A percentile compares a stretch with the other conserved stretches of the same genome.
Evolutionary conservation across 2,329 filamentous ascomycete genomes (phyloP).

Genomic region (Scorias spongiosa): DNA sequence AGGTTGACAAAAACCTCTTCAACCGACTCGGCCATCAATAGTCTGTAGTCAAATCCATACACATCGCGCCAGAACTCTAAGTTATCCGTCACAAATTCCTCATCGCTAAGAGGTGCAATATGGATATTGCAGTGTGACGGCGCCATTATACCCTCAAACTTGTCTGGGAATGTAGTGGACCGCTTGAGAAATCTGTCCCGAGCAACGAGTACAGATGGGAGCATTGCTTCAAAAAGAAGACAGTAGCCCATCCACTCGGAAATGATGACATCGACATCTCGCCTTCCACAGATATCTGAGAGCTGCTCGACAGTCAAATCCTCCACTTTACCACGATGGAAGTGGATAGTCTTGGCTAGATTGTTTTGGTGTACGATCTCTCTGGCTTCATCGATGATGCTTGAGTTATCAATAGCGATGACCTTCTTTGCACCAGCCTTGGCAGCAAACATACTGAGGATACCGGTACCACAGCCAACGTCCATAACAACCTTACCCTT

Average conservation of each 20-base stretch:
- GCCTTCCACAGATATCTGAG: slow-evolving; percentile 45
- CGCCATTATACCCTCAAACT: slow-evolving; percentile 62
- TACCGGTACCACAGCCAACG: slow-evolving; percentile 70
- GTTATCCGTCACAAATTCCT: slow-evolving; percentile 62
- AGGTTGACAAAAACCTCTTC: background rate
- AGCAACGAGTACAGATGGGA: slow-evolving; percentile 79
- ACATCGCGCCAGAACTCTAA: slow-evolving; percentile 80
- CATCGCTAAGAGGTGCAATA: slow-evolving; percentile 64
- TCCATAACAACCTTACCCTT: slow-evolving; percentile 76
- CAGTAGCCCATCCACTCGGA: slow-evolving; percentile 98
- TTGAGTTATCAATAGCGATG: slow-evolving; percentile 82
- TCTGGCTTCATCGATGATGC: slow-evolving; percentile 73
- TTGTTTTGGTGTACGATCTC: slow-evolving; percentile 75
- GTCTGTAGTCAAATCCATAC: slow-evolving; percentile 61
- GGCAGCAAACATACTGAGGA: slow-evolving; percentile 88
- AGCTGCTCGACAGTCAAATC: slow-evolving; percentile 78
- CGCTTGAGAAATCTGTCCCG: slow-evolving; percentile 66
- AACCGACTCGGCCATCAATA: background rate
- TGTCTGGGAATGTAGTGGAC: background rate
- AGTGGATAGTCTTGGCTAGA: slow-evolving; percentile 58
- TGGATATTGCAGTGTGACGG: slow-evolving; percentile 74
- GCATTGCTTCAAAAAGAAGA: slow-evolving; percentile 87
- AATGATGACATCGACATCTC: slow-evolving; percentile 82
- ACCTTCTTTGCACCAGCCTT: slow-evolving; percentile 76
- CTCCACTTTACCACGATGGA: slow-evolving; percentile 73